Percentiles rank a stretch among this genome's conserved stretches.
These are phyloP conservation scores for Penicillium sp. DNA, from an alignment of 2,329 filamentous ascomycete species.

Conservation along the genomic window DNA sequence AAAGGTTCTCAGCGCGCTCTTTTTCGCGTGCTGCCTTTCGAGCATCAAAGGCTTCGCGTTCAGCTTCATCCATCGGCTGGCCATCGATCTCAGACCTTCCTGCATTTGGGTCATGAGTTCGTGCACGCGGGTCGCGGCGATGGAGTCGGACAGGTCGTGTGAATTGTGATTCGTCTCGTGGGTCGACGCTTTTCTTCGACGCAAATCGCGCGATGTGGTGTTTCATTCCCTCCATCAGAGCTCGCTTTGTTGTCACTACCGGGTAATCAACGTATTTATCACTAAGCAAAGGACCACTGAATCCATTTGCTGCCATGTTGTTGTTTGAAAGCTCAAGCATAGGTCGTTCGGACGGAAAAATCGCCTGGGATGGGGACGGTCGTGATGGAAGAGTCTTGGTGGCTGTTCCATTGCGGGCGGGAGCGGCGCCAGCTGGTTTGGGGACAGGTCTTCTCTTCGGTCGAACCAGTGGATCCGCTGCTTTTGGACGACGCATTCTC, in stretches of 20 bases:
- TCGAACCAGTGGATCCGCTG: conserved; percentile 62
- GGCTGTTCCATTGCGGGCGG: conserved; percentile 22
- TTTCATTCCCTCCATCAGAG: conserved; percentile 73
- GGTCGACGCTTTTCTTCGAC: conserved; percentile 59
- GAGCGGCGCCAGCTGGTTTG: conserved; percentile 23
- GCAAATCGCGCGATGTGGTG: conserved; percentile 85
- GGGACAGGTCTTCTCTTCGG: conserved; percentile 50
- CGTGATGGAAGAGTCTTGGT: conserved; percentile 26
- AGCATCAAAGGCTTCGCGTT: conserved; percentile 57
- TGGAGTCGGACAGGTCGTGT: conserved; percentile 84
- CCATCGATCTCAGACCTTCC: conserved; percentile 36
- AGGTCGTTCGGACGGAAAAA: conserved; percentile 20
- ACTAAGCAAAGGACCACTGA: conserved; percentile 42
- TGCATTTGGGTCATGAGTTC: conserved; percentile 55
- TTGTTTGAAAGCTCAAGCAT: conserved; percentile 23
- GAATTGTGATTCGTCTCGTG: conserved; percentile 77
- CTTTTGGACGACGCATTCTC: conserved; percentile 47
- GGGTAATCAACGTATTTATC: conserved; percentile 57
- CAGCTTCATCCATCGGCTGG: conserved; percentile 63
- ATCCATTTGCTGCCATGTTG: conserved; percentile 40
- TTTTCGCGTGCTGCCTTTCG: conserved; percentile 75
- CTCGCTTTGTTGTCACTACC: conserved; percentile 78
- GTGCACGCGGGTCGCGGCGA: conserved; percentile 75
- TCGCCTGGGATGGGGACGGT: conserved; percentile 19
- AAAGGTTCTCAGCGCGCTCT: conserved; percentile 79